These are phyloP conservation scores for Dichotomopilus funicola DNA, from an alignment of 2,329 filamentous ascomycete species.

Conservation along the genomic window DNA sequence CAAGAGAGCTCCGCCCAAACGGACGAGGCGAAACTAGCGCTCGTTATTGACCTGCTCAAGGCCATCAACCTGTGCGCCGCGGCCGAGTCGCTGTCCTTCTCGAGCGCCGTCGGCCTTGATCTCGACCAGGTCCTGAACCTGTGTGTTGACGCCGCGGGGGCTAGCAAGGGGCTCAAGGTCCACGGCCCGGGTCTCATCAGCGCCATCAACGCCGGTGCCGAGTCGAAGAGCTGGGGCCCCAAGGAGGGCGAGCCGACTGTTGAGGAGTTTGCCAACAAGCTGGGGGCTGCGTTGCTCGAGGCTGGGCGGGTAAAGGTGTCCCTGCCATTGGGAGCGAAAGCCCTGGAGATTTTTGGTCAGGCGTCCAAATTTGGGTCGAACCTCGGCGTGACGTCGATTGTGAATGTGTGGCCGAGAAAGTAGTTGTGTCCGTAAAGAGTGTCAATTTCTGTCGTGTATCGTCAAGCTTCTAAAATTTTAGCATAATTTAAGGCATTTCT, in stretches of 20 bases:
- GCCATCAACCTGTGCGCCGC: conserved; percentile 40
- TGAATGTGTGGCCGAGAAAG: conserved; percentile 23
- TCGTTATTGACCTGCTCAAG: conserved; percentile 36
- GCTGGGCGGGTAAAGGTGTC: conserved; percentile 38
- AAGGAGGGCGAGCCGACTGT: conserved; percentile 24
- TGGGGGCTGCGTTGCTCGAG: conserved; percentile 36
- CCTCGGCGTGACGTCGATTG: conserved; percentile 19
- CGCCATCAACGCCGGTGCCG: conserved; percentile 27
- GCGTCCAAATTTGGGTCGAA: conserved; percentile 22
- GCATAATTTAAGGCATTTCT: too few species aligned
- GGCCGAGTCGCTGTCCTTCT: conserved; percentile 39
- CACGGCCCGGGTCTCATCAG: conserved; percentile 35
- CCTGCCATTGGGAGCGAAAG: conserved; percentile 35
- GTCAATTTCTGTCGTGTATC: background rate
- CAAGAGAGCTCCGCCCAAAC: conserved; percentile 24
- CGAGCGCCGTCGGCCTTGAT: conserved; percentile 35
- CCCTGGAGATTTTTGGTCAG: conserved; percentile 32
- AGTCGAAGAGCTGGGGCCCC: conserved; percentile 19
- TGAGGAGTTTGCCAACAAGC: conserved; percentile 25
- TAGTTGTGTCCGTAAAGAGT: background rate
- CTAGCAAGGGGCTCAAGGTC: conserved; percentile 33
- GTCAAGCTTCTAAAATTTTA: too few species aligned
- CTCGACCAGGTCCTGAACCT: conserved; percentile 40
- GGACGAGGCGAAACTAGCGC: conserved; percentile 32
- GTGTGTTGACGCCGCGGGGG: conserved; percentile 41